A percentile compares a stretch with the other conserved stretches of the same genome.
These are phyloP conservation scores for Hanseniaspora hatyaiensis DNA, from an alignment of 805 yeast species.

Conservation along the genomic window DNA sequence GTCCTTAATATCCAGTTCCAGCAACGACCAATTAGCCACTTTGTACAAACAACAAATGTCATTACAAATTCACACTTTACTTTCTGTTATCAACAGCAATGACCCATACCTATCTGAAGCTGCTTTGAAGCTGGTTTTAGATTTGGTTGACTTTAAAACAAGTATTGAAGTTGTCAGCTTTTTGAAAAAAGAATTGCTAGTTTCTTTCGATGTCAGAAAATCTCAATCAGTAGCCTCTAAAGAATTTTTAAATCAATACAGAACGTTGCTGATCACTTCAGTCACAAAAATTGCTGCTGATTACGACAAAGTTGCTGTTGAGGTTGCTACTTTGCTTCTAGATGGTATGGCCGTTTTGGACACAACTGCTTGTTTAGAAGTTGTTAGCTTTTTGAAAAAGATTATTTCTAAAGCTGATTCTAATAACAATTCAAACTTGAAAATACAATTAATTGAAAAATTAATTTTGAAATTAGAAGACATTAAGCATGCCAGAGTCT, in stretches of 20 bases:
- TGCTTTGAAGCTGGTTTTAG: slow-evolving; percentile 59
- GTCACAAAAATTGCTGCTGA: slow-evolving; percentile 80
- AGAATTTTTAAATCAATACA: slow-evolving; percentile 45
- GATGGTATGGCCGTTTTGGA: slow-evolving; percentile 79
- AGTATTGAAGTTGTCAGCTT: slow-evolving; percentile 88
- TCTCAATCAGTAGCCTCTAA: slow-evolving; percentile 62
- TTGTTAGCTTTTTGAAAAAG: slow-evolving; percentile 82
- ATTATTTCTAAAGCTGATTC: slow-evolving; percentile 62
- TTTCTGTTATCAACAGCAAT: slow-evolving; percentile 48
- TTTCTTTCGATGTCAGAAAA: slow-evolving; percentile 43
- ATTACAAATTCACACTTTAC: slow-evolving; percentile 35
- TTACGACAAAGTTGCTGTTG: slow-evolving; percentile 83
- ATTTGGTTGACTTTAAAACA: slow-evolving; percentile 71
- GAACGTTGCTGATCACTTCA: slow-evolving; percentile 76
- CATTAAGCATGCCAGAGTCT: slow-evolving; percentile 78
- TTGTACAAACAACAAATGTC: slow-evolving; percentile 15
- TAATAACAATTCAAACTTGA: slow-evolving; percentile 1
- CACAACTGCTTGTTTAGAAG: slow-evolving; percentile 77
- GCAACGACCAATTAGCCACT: slow-evolving; percentile 14
- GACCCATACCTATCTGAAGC: slow-evolving; percentile 15
- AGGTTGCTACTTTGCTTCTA: slow-evolving; percentile 75
- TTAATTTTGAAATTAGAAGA: slow-evolving; percentile 20
- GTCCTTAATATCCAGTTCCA: slow-evolving; percentile 9
- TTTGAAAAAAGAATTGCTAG: slow-evolving; percentile 79
- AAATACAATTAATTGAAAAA: slow-evolving; percentile 15